Base-by-base conservation (phyloP, 352 stramenopile genomes). In the Phytophthora fragariaefolia region DNA sequence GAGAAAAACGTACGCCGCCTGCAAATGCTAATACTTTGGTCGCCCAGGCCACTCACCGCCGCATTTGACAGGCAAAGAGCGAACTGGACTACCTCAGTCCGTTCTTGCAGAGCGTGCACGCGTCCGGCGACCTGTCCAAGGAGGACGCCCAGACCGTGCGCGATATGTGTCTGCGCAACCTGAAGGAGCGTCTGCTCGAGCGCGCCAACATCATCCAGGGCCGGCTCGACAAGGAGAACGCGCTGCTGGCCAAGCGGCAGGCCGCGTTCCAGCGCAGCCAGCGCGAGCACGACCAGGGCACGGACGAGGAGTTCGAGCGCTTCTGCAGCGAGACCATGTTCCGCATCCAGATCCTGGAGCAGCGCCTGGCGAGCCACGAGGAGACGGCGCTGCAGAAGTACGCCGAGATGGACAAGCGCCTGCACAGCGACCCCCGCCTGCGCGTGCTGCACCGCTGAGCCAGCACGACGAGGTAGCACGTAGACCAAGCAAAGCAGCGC, bases 261-360 rank as follows among this genome's bases (percentile, higher is more conserved):
- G 90, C 87, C 1, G 87, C 88, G 0, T 98, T 98, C 75, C 91
- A 98, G 73, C 86, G 94, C 38, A 97, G 90, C 54, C 90, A 97
- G 66, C 80, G 92, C 24, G 91, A 98, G 59, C 90, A 97, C 64
- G 92, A 98, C 76, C 85, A 95, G 50, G 86, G 82, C 62, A 95
- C 89, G 4, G 92, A 98, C 68, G 89, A 98, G 28, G 93, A 98
- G 63, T 98, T 98, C 67, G 91, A 98, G 77, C 84, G 86, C 30
- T 98, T 98, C 70, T 98, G 92, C 78, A 96, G 84, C 54, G 93
- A 98, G 71, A 95, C 93, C 53, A 98, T 98, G 91, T 98, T 98
- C 71, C 82, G 94, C 43, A 98, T 98, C 70, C 90, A 98, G 76
- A 98, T 98, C 57, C 74, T 98, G 48, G 91, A 98, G 74, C 93